Conservation (phyloP, 2,329 filamentous ascomycete genomes). For the Fusarium nurragi region DNA sequence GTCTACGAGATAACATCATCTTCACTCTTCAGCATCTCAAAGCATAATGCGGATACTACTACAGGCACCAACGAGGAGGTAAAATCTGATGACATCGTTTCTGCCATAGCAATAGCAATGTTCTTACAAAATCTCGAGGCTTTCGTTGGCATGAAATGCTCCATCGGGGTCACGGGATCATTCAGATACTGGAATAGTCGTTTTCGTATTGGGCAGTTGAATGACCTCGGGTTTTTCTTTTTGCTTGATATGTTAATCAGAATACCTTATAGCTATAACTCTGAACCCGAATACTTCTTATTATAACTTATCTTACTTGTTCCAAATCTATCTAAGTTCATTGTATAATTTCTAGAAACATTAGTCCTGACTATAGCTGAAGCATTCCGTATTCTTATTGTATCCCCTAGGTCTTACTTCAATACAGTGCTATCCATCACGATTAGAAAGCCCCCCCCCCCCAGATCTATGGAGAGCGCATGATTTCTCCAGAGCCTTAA, state of each 20-base stretch:
- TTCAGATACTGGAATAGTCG: neutral
- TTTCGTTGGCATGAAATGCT: neutral
- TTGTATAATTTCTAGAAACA: neutral
- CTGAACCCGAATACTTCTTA: no score
- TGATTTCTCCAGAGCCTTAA: neutral
- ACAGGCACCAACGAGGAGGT: neutral
- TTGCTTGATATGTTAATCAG: no score
- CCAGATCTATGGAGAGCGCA: neutral
- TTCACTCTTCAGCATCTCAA: neutral
- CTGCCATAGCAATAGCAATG: neutral
- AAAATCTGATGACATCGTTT: neutral
- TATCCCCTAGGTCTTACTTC: no score
- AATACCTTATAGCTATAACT: no score
- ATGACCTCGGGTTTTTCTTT: no score
- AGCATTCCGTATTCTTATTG: no score
- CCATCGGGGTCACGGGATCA: neutral
- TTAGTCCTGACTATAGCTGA: no score
- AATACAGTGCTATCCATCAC: no score
- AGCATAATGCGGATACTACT: neutral
- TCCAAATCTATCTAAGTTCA: no score
- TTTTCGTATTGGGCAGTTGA: neutral
- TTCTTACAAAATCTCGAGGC: neutral
- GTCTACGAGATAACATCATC: conserved; percentile 29
- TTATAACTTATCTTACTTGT: neutral
- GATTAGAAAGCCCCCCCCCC: no score